phyloP scores from a whole-genome alignment of 2,329 filamentous ascomycete genomes.

The Albifimbria verrucaria region DNA sequence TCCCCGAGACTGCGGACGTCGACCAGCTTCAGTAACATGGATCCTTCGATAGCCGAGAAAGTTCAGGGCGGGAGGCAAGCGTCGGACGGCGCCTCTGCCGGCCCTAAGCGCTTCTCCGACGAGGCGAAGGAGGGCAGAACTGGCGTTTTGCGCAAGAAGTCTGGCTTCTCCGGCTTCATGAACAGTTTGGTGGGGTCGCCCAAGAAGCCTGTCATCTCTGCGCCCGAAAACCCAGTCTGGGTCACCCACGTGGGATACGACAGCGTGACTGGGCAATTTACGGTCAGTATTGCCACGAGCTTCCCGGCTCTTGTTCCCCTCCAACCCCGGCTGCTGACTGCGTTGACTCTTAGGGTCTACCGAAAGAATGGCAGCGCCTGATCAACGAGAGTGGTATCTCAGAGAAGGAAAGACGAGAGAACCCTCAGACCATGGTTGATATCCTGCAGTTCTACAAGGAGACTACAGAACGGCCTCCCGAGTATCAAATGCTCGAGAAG shows the following conservation, averaged over 20 bases:
- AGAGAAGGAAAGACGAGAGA: conserved; percentile 91
- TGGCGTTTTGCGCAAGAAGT: conserved; percentile 72
- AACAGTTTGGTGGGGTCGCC: conserved; percentile 80
- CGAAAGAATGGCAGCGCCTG: conserved; percentile 96
- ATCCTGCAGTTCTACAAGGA: conserved; percentile 98
- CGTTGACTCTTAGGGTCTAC: conserved; percentile 69
- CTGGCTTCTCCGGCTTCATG: conserved; percentile 83
- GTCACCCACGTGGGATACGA: conserved; percentile 98
- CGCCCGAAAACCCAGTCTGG: conserved; percentile 94
- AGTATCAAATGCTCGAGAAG: conserved; percentile 92
- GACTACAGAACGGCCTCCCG: conserved; percentile 73
- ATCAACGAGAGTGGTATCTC: conserved; percentile 95
- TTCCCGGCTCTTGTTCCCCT: conserved; percentile 10
- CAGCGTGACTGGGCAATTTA: conserved; percentile 93
- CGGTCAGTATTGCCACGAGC: conserved; percentile 61
- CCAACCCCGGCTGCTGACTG: conserved; percentile 2
- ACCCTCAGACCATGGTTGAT: conserved; percentile 92
- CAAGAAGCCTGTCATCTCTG: conserved; percentile 91
- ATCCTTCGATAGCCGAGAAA: conserved; percentile 34
- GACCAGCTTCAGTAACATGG: conserved; percentile 45
- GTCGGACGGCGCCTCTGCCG: conserved; percentile 44
- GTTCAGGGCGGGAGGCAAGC: conserved; percentile 25
- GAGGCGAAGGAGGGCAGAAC: conserved; percentile 65
- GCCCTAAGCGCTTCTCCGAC: conserved; percentile 74
- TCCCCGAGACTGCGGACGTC: conserved; percentile 62